Conservation (phyloP, 2,329 filamentous ascomycete genomes). For the Bipolaris gigantea region DNA sequence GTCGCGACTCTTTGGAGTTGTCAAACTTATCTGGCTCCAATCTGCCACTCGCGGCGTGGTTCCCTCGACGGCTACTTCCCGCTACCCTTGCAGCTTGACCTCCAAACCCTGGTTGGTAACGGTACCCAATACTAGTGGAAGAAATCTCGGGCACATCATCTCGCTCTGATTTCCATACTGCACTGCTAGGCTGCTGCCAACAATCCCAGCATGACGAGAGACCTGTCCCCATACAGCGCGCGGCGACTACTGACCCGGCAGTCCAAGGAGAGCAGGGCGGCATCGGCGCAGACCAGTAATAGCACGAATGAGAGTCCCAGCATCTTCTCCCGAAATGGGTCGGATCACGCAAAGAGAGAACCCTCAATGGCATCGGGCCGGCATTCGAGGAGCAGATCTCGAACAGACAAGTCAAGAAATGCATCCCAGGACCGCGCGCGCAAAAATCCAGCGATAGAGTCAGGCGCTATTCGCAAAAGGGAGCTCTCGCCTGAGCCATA, state of each 20-base stretch:
- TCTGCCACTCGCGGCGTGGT: conserved; percentile 5
- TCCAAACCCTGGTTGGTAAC: conserved; percentile 2
- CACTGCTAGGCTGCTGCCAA: conserved; percentile 5
- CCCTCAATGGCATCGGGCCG: conserved; percentile 12
- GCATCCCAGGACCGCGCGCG: conserved; percentile 17
- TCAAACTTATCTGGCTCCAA: background rate
- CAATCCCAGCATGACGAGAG: conserved; percentile 26
- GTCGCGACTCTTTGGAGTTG: background rate
- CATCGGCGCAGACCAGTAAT: conserved; percentile 19
- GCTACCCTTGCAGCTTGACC: conserved; percentile 7
- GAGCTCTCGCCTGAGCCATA: conserved; percentile 35
- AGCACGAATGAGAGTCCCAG: conserved; percentile 21
- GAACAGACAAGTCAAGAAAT: conserved; percentile 13
- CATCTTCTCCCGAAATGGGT: conserved; percentile 9
- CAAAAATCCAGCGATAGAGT: conserved; percentile 17
- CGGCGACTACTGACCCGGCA: conserved; percentile 35
- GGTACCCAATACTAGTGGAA: background rate
- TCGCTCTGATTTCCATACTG: conserved; percentile 8
- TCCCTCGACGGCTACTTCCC: conserved; percentile 3
- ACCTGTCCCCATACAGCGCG: conserved; percentile 39
- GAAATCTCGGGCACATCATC: conserved; percentile 17
- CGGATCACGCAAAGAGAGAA: conserved; percentile 16
- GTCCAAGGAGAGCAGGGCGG: conserved; percentile 20
- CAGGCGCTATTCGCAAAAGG: conserved; percentile 14
- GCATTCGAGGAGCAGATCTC: conserved; percentile 22